Evolutionary conservation across 108 stramenopile species (phyloP), one percentile per base, ranked within the genome.

Genomic region (Cyclostephanos tholiformis): DNA sequence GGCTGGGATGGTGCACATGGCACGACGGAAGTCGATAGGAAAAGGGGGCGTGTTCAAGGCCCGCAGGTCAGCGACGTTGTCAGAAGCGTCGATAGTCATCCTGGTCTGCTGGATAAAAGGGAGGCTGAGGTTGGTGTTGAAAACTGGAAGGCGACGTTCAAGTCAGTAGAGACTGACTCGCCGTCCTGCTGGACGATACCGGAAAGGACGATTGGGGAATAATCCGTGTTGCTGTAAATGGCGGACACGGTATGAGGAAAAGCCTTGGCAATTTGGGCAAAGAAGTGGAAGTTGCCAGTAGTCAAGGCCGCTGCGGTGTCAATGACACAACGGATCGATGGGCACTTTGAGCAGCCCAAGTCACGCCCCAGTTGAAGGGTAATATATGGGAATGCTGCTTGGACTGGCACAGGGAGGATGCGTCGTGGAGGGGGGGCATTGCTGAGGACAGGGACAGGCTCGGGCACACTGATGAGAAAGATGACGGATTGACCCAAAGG

Each of bases 281-380:
- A 35, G 38, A 12, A 57, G 4, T 36, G 12, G 4, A 55, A 11
- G 20, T 57, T 57, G 5, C 68, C 68, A 2, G 55, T 57, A 0
- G 38, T 41, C 14, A 69, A 17, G 4, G 39, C 68, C 8, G 68
- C 68, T 0, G 68, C 68, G 1, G 68, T 57, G 12, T 69, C 68
- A 56, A 69, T 38, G 20, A 69, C 53, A 58, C 55, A 56, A 0
- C n/a, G 12, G 19, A 55, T 41, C 25, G 38, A 0, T 1, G 56
- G 55, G 22, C 12, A 23, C 20, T 55, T n/a, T 0, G 0, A 36
- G 35, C 23, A 53, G 9, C 26, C 22, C 0, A 39, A 6, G 9
- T 0, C 49, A 8, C 0, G 12, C 0, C 68, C 30, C 0, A 69
- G 19, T 20, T 20, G 52, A 7, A 68, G 36, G 3, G 9, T 9